A percentile compares a stretch with the other conserved stretches of the same genome.
phyloP scores from a whole-genome alignment of 148 eudicot genomes.

The Chenopodium berlandieri region DNA sequence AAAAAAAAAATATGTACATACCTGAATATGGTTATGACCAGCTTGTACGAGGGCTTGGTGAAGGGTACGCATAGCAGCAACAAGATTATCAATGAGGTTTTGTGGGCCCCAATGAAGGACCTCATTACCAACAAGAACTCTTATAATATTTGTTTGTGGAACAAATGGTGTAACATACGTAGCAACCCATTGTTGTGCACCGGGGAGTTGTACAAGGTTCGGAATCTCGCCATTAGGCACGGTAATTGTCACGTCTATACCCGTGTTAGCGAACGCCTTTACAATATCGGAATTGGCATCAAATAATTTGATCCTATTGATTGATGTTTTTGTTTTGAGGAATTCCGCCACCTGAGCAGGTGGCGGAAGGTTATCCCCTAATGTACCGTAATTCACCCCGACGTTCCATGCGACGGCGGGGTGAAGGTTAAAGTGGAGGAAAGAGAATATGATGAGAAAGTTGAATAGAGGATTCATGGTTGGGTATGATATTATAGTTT shows the following conservation, averaged over 20 bases:
- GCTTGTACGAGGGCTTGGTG: constrained; percentile 40
- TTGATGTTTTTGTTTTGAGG: constrained; percentile 48
- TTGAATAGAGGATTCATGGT: background rate
- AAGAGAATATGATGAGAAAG: background rate
- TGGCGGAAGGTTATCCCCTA: constrained; percentile 65
- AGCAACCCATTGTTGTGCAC: constrained; percentile 55
- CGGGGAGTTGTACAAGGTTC: constrained; percentile 29
- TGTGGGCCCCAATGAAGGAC: constrained; percentile 82
- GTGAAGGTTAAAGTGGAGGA: background rate
- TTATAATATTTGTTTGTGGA: constrained; percentile 50
- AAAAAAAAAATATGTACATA: background rate
- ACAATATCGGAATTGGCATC: constrained; percentile 65
- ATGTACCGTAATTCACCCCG: constrained; percentile 71
- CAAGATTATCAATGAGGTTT: constrained; percentile 45
- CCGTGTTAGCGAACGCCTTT: constrained; percentile 61
- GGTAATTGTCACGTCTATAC: constrained; percentile 57
- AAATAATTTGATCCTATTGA: constrained; percentile 63
- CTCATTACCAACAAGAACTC: constrained; percentile 64
- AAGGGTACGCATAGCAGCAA: constrained; percentile 64
- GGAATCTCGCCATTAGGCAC: constrained; percentile 75
- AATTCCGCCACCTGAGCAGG: constrained; percentile 73
- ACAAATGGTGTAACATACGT: constrained; percentile 53
- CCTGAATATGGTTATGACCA: constrained; percentile 44
- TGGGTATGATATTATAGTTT: background rate
- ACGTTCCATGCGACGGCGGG: constrained; percentile 27